phyloP scores from a whole-genome alignment of 768 basidiomycete species.

The Russula sp. region DNA sequence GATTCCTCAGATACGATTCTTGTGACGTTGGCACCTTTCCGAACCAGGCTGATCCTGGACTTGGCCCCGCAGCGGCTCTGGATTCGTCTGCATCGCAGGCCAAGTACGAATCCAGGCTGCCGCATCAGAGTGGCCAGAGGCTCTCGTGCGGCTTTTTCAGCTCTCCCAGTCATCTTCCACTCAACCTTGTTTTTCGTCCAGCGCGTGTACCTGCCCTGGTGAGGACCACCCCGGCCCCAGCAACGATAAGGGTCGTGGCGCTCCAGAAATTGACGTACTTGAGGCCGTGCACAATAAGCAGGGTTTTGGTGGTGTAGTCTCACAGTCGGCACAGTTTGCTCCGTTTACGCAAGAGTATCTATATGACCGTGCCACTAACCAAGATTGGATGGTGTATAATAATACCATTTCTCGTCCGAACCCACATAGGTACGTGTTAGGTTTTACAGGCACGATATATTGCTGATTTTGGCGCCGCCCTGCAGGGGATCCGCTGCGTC shows the following conservation, averaged over 20 bases:
- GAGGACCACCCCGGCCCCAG: slow-evolving; percentile 74
- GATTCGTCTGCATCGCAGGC: slow-evolving; percentile 39
- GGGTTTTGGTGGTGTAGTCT: slow-evolving; percentile 46
- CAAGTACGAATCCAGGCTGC: slow-evolving; percentile 54
- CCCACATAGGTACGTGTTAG: slow-evolving; percentile 30
- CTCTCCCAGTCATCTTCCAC: not conserved
- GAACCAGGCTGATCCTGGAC: slow-evolving; percentile 40
- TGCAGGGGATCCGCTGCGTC: slow-evolving; percentile 45
- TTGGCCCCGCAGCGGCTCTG: slow-evolving; percentile 55
- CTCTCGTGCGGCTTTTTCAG: slow-evolving; percentile 45
- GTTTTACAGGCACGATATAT: not conserved
- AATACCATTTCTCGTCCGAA: slow-evolving; percentile 30
- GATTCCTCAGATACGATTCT: slow-evolving; percentile 36
- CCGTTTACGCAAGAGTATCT: slow-evolving; percentile 44
- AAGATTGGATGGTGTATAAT: slow-evolving; percentile 32
- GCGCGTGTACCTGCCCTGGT: slow-evolving; percentile 68
- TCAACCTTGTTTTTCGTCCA: slow-evolving; percentile 23
- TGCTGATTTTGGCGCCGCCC: not conserved
- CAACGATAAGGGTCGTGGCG: slow-evolving; percentile 48
- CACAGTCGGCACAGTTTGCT: slow-evolving; percentile 72
- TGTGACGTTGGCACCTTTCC: slow-evolving; percentile 56
- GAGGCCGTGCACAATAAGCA: slow-evolving; percentile 65
- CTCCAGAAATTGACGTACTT: slow-evolving; percentile 79
- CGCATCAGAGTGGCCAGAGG: slow-evolving; percentile 74
- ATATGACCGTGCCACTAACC: slow-evolving; percentile 31